Base-by-base conservation (phyloP, 148 eudicot species). In the Bassia scoparia region DNA sequence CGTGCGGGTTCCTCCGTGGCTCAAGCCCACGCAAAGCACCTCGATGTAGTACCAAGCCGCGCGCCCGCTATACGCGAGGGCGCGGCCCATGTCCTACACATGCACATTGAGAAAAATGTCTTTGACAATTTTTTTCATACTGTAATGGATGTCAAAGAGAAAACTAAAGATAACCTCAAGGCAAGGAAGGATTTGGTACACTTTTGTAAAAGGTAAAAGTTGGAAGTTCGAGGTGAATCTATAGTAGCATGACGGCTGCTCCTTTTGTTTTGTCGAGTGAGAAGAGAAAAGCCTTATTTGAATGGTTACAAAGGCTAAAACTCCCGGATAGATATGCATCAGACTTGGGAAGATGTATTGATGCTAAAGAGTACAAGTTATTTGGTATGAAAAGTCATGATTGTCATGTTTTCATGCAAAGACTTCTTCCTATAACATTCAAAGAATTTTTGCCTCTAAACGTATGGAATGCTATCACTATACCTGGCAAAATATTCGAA, bases 291-390 rank as follows among this genome's bases (percentile, higher is more conserved):
- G 48, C 15, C 26, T 37, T 63, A 20, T 37, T 24, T 20, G 14
- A 63, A 35, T 35, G 44, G 26, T 9, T 63, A 35, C 4, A 37
- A 9, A n/a, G 37, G 3, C 4, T 63, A 8, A 61, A 61, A 9
- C 33, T 61, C 17, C 43, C 66, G 1, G 26, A 61, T 61, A 43
- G 66, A 7, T 63, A 63, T 21, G 46, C 68, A 63, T 63, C 48
- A 5, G 21, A 37, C 16, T 7, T 63, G 3, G 35, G 46, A 18
- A 35, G 68, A n/a, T 63, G 68, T n/a, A 12, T n/a, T 4, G 59
- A 54, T 12, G 3, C 2, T 3, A 54, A 54, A 54, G 10, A 21
- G 3, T 8, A 12, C 6, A 54, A 21, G 17, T 27, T 54, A 20
- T 21, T 20, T 54, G 59, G 26, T 3, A 6, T 54, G 26, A 54